Evolutionary conservation across 1,139 yeast species (phyloP).

Genomic region (Saccharomyces hybrid): DNA sequence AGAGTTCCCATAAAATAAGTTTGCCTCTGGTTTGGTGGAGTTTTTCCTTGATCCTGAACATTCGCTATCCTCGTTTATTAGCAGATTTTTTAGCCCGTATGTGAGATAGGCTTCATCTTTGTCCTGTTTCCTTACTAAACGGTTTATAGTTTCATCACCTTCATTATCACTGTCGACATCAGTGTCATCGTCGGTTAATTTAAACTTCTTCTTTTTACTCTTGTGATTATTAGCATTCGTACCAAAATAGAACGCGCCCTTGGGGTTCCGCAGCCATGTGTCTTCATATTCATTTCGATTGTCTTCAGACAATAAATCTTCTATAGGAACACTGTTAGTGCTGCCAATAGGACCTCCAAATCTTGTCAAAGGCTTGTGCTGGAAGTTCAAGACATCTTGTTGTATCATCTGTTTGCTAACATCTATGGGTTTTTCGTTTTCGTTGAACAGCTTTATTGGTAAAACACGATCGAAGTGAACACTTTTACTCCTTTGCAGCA

Average conservation of each 20-base stretch:
- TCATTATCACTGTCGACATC: conserved; percentile 3
- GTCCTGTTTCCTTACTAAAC: not conserved
- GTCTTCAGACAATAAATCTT: not conserved
- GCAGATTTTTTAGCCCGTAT: not conserved
- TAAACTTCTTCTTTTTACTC: conserved; percentile 2
- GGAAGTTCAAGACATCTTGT: conserved; percentile 13
- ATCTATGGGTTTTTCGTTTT: conserved; percentile 25
- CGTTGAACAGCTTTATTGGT: conserved; percentile 22
- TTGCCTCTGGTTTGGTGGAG: not conserved
- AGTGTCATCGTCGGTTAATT: conserved; percentile 8
- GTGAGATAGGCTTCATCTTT: not conserved
- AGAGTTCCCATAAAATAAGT: not conserved
- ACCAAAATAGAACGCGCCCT: not conserved
- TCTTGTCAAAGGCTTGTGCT: conserved; percentile 12
- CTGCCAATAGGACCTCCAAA: not conserved
- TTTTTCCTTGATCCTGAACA: not conserved
- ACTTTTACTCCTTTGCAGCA: conserved; percentile 21
- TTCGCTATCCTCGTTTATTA: not conserved
- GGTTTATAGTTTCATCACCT: conserved; percentile 1
- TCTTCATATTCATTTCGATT: not conserved
- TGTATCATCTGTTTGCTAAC: conserved; percentile 10
- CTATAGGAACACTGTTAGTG: not conserved
- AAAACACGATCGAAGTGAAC: conserved; percentile 28
- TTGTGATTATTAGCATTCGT: not conserved
- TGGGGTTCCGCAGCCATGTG: not conserved